phyloP scores from a whole-genome alignment of 2,329 filamentous ascomycete species.

The Verticillium tricorpus region DNA sequence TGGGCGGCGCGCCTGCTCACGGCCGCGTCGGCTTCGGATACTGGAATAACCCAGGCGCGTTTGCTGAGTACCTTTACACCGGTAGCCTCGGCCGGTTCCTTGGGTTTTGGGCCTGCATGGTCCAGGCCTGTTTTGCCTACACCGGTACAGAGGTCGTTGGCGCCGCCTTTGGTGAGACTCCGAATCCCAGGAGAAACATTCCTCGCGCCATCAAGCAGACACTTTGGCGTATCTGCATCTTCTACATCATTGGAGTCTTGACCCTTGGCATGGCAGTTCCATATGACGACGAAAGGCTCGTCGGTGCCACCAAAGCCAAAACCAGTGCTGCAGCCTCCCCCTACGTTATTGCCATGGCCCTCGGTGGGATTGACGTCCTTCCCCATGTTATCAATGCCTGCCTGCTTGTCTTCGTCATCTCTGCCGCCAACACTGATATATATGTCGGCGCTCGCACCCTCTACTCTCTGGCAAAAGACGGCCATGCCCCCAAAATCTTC shows the following conservation, averaged over 20 bases:
- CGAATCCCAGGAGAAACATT: constrained; percentile 18
- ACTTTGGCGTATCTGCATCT: constrained; percentile 18
- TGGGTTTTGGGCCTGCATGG: constrained; percentile 32
- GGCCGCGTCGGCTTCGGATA: constrained; percentile 36
- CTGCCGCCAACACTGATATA: constrained; percentile 9
- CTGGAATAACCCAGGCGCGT: constrained; percentile 38
- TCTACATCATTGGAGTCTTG: constrained; percentile 18
- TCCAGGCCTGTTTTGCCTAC: constrained; percentile 37
- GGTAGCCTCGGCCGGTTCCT: constrained; percentile 32
- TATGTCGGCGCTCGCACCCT: constrained; percentile 36
- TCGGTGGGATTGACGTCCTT: constrained; percentile 14
- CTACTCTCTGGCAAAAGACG: constrained; percentile 32
- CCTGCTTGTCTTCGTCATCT: constrained; percentile 18
- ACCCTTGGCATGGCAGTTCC: constrained; percentile 20
- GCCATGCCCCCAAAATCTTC: constrained; percentile 32
- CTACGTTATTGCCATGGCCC: constrained; percentile 17
- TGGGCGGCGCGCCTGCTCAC: constrained; percentile 33
- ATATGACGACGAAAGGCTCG: constrained; percentile 13
- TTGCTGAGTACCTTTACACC: constrained; percentile 27
- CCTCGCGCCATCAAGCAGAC: constrained; percentile 18
- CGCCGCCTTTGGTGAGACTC: constrained; percentile 57
- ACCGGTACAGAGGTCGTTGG: constrained; percentile 68
- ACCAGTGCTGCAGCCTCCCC: constrained; percentile 24
- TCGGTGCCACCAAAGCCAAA: constrained; percentile 2
- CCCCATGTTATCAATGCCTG: constrained; percentile 18